A percentile compares a stretch with the other conserved stretches of the same genome.
phyloP scores from a whole-genome alignment of 208 protist genomes.

The Leishmania lainsoni region DNA sequence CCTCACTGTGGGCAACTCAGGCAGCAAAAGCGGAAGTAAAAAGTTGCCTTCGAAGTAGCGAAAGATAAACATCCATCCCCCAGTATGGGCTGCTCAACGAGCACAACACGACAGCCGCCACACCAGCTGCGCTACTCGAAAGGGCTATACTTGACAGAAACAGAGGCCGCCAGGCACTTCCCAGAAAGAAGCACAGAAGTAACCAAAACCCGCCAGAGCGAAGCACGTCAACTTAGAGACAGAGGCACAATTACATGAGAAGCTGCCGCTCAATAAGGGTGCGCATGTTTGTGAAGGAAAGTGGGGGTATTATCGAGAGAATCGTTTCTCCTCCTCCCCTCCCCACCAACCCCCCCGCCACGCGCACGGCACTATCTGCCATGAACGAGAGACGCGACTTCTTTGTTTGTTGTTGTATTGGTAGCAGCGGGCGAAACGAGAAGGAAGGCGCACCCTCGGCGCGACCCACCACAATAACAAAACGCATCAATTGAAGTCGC shows the following conservation, averaged over 20 bases:
- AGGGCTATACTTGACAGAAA: not conserved
- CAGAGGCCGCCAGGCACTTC: not conserved
- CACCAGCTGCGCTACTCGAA: not conserved
- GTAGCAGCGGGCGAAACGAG: not conserved
- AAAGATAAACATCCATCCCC: not conserved
- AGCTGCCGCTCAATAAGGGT: not conserved
- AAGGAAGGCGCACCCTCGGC: not conserved
- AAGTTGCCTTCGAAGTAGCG: not conserved
- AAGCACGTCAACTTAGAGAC: not conserved
- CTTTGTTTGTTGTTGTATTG: no score
- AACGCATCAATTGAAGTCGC: not conserved
- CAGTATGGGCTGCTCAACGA: not conserved
- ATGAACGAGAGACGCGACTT: no score
- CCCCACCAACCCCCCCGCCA: no score
- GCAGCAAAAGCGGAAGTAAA: not conserved
- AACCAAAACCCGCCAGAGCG: not conserved
- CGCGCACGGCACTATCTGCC: no score
- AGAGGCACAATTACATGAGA: not conserved
- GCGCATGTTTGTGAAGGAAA: not conserved
- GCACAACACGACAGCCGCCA: not conserved
- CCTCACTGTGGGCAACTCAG: not conserved
- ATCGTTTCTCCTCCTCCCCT: not conserved
- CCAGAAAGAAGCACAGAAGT: no score
- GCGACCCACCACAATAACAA: not conserved
- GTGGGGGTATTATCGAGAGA: not conserved